Evolutionary conservation across 495 filamentous ascomycete species (phyloP).

Genomic region (Pyrenula massariospora): DNA sequence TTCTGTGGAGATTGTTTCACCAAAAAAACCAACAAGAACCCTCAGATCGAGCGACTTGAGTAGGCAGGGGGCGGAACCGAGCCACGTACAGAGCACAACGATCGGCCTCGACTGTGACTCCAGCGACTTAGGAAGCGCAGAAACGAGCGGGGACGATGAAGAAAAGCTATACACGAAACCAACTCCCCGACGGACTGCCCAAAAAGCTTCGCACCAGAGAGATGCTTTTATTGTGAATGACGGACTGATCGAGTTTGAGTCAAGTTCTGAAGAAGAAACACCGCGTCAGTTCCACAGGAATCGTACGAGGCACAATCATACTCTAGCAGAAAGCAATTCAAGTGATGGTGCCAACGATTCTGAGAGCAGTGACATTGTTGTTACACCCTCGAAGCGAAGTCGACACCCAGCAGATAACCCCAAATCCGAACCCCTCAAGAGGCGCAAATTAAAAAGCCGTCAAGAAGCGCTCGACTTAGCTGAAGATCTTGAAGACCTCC

Average conservation of each 20-base stretch:
- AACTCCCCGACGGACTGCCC: conserved; percentile 59
- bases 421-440: not conserved
- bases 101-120: not conserved
- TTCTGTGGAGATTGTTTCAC: not conserved
- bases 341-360: no score
- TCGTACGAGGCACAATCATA: no score
- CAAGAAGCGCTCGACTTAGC: conserved; percentile 27
- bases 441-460: not conserved
- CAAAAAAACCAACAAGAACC: not conserved
- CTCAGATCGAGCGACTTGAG: not conserved
- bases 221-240: not conserved
- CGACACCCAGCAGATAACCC: no score
- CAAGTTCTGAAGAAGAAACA: not conserved
- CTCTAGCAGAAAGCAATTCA: no score
- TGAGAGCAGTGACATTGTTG: not conserved
- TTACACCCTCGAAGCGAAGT: no score
- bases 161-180: conserved; percentile 27
- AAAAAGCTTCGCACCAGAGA: not conserved
- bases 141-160: not conserved
- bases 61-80: not conserved
- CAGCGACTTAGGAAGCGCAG: not conserved
- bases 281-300: not conserved
- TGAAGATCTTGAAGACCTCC: conserved; percentile 33
- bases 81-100: not conserved
- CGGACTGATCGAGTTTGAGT: not conserved